phyloP scores from a whole-genome alignment of 257 asterid genomes.

The Lavandula angustifolia region DNA sequence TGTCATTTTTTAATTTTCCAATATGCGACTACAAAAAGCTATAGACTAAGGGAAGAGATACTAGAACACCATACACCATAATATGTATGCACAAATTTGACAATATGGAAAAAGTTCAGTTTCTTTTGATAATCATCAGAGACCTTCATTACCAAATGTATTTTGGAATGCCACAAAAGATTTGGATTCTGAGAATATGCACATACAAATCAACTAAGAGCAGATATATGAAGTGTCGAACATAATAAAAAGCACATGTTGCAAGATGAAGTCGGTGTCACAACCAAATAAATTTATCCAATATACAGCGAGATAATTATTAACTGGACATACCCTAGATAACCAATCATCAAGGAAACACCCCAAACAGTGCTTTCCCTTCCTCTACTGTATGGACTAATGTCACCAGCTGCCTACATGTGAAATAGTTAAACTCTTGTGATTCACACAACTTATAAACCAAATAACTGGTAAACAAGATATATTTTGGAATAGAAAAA shows the following conservation, averaged over 20 bases:
- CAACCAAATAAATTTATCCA: conserved; percentile 9
- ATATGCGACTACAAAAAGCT: conserved; percentile 1
- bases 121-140: conserved; percentile 16
- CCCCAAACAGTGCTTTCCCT: conserved; percentile 99
- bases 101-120: conserved; percentile 4
- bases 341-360: conserved; percentile 94
- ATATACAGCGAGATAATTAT: conserved; percentile 26
- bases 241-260: conserved; percentile 7
- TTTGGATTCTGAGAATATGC: conserved; percentile 5
- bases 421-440: conserved; percentile 29
- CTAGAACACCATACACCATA: neutral
- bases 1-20: neutral
- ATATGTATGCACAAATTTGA: neutral
- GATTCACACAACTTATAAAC: conserved; percentile 26
- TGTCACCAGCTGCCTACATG: conserved; percentile 76
- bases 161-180: neutral
- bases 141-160: neutral
- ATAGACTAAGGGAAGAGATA: conserved; percentile 6
- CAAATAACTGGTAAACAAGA: conserved; percentile 15
- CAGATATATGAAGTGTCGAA: conserved; percentile 12
- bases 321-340: conserved; percentile 76
- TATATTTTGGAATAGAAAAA: neutral
- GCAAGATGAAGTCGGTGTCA: neutral
- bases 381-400: conserved; percentile 79
- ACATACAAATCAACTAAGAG: conserved; percentile 12